phyloP scores from a whole-genome alignment of 352 stramenopile genomes.

The Phytopythium litorale region DNA sequence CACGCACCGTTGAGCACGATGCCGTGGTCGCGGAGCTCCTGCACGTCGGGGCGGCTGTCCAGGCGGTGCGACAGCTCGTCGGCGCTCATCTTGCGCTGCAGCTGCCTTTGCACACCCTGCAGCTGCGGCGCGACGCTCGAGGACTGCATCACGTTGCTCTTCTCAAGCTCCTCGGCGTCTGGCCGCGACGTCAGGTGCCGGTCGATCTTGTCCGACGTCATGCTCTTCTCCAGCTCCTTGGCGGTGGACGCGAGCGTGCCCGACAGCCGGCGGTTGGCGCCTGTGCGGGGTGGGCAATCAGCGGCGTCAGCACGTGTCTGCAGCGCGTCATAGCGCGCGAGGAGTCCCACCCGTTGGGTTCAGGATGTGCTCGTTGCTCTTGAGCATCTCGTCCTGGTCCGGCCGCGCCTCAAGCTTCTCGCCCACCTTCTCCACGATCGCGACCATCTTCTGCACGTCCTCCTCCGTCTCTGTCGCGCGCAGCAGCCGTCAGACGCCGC shows the following conservation, averaged over 20 bases:
- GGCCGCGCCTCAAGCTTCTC: conserved; percentile 45
- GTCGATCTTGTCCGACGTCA: conserved; percentile 68
- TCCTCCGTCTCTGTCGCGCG: conserved; percentile 22
- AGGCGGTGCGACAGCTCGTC: conserved; percentile 68
- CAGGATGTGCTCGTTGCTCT: conserved; percentile 45
- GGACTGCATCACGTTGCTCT: conserved; percentile 52
- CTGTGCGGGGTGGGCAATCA: conserved; percentile 3
- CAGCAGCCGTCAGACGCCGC: neutral
- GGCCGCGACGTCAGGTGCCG: conserved; percentile 53
- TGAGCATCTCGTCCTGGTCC: conserved; percentile 46
- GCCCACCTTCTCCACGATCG: conserved; percentile 32
- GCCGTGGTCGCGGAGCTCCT: conserved; percentile 66
- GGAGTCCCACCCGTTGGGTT: conserved; percentile 26
- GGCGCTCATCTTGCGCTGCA: conserved; percentile 70
- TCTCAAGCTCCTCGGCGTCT: conserved; percentile 48
- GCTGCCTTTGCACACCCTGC: conserved; percentile 68
- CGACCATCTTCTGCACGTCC: conserved; percentile 34
- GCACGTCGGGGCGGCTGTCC: conserved; percentile 63
- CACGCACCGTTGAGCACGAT: conserved; percentile 52
- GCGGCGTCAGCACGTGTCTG: neutral
- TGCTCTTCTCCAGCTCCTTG: conserved; percentile 46
- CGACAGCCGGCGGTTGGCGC: conserved; percentile 31
- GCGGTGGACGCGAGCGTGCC: conserved; percentile 35
- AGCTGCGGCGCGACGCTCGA: conserved; percentile 49
- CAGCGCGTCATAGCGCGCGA: too few species aligned